Evolutionary conservation across 768 basidiomycete genomes (phyloP).

Genomic region (Leccinum arenicola): DNA sequence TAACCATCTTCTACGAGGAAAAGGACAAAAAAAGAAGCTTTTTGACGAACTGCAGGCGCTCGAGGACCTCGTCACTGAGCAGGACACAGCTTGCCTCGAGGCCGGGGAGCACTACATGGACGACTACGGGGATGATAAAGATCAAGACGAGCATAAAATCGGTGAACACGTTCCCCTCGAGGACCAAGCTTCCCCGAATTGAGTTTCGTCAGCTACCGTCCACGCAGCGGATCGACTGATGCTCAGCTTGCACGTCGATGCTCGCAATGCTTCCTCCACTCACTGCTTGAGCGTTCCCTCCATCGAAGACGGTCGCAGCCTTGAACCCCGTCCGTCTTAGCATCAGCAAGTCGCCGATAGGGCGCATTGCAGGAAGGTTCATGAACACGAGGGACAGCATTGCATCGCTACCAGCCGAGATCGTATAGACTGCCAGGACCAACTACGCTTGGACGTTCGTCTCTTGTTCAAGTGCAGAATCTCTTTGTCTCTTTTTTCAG

Average conservation of each 20-base stretch:
- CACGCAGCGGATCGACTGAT: conserved; percentile 24
- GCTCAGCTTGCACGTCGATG: not conserved
- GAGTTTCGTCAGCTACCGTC: not conserved
- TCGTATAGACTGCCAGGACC: too few species aligned
- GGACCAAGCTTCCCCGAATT: not conserved
- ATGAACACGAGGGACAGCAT: too few species aligned
- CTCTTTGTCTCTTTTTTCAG: conserved; percentile 75
- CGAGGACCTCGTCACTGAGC: too few species aligned
- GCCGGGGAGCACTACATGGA: too few species aligned
- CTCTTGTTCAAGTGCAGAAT: conserved; percentile 84
- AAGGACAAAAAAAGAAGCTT: not conserved
- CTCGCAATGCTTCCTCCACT: conserved; percentile 4
- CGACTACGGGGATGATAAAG: conserved; percentile 42
- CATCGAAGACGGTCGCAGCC: conserved; percentile 32
- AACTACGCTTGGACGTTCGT: conserved; percentile 31
- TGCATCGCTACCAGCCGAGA: too few species aligned
- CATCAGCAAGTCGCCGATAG: too few species aligned
- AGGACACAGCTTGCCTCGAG: too few species aligned
- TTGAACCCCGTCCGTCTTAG: conserved; percentile 25
- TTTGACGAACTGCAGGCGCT: not conserved
- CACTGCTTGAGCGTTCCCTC: not conserved
- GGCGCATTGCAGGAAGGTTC: too few species aligned
- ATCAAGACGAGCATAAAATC: conserved; percentile 41
- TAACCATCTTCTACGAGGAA: not conserved
- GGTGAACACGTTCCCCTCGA: conserved; percentile 29